Conservation (phyloP, 139 green algal species). For the Chlamydomonas sp. region DNA sequence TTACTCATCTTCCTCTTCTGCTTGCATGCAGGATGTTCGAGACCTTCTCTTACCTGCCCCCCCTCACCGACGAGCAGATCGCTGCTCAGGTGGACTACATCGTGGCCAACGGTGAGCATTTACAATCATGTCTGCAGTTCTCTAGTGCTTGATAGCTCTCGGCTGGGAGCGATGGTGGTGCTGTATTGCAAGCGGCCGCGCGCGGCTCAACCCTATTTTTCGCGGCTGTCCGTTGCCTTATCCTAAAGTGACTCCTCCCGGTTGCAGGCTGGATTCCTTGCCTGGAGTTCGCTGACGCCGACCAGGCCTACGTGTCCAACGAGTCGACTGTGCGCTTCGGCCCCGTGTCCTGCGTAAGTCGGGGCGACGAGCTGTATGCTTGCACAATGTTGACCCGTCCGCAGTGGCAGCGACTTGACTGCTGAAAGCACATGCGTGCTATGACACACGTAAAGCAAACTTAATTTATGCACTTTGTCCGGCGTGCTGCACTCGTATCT, state of each 20-base stretch:
- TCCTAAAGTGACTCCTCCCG: too few species aligned
- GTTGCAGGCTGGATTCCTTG: slow-evolving; percentile 79
- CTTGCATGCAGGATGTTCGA: slow-evolving; percentile 89
- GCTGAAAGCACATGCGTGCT: too few species aligned
- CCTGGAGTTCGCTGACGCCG: slow-evolving; percentile 93
- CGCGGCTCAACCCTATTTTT: neutral
- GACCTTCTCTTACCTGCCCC: slow-evolving; percentile 99
- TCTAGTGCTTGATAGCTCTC: too few species aligned
- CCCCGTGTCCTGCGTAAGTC: slow-evolving; percentile 63
- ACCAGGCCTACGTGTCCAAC: slow-evolving; percentile 78
- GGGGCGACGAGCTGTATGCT: neutral
- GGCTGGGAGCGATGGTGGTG: too few species aligned
- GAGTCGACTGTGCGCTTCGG: slow-evolving; percentile 74
- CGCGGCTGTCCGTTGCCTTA: too few species aligned
- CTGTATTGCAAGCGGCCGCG: neutral
- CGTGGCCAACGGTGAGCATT: slow-evolving; percentile 77
- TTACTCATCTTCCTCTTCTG: neutral
- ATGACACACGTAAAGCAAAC: too few species aligned
- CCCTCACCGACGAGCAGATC: slow-evolving; percentile 92
- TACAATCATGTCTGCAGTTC: neutral
- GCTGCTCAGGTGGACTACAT: slow-evolving; percentile 96
- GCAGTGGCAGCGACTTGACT: too few species aligned
- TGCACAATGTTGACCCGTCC: neutral
- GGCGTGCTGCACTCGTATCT: too few species aligned
- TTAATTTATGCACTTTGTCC: too few species aligned